Conservation (phyloP, 768 basidiomycete species). For the Strobilomyces confusus region DNA sequence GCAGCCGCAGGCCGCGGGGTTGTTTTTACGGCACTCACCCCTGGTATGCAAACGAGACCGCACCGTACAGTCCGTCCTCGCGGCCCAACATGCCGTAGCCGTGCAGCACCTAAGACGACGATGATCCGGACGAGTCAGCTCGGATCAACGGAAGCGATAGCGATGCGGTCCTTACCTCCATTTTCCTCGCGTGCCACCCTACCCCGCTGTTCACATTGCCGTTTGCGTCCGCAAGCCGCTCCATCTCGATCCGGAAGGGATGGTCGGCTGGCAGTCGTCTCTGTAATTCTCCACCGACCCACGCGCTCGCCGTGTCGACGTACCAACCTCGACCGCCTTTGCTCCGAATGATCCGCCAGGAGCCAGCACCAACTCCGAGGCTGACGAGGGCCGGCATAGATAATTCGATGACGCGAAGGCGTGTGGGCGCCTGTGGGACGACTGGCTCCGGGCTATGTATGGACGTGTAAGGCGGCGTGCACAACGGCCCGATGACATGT, state of each 20-base stretch:
- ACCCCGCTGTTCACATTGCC: conserved; percentile 89
- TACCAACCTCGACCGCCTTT: conserved; percentile 97
- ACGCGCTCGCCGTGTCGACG: conserved; percentile 82
- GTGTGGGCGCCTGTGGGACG: conserved; percentile 48
- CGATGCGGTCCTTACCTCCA: conserved; percentile 70
- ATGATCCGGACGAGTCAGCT: conserved; percentile 1
- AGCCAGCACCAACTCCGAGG: conserved; percentile 73
- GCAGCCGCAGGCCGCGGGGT: neutral
- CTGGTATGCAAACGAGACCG: conserved; percentile 92
- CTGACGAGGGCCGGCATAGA: conserved; percentile 64
- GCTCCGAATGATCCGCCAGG: conserved; percentile 87
- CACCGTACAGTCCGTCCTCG: conserved; percentile 92
- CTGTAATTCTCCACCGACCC: conserved; percentile 55
- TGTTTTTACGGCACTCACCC: conserved; percentile 41
- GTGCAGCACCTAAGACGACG: conserved; percentile 60
- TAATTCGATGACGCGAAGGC: conserved; percentile 84
- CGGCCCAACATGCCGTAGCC: conserved; percentile 89
- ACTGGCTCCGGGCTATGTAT: conserved; percentile 36
- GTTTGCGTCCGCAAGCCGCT: conserved; percentile 70
- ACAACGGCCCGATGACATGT: conserved; percentile 74
- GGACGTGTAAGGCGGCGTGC: conserved; percentile 73
- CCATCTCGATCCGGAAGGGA: conserved; percentile 67
- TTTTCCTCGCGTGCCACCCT: conserved; percentile 95
- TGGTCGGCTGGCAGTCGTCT: conserved; percentile 59
- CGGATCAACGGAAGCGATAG: neutral